phyloP scores from a whole-genome alignment of 306 rosid genomes.

The Ziziphus jujuba region DNA sequence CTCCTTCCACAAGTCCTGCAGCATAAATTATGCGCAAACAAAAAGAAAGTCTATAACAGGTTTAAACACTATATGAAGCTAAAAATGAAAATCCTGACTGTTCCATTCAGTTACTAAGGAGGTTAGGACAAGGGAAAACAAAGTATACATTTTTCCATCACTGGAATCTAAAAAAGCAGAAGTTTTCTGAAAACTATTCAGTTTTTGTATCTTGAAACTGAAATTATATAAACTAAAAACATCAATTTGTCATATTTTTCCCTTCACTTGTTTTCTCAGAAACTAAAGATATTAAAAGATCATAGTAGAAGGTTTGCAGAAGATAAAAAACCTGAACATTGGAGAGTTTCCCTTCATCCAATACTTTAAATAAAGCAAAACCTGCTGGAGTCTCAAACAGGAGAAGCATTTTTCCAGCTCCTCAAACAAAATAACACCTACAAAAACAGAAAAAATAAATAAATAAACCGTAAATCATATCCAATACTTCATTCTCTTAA shows the following conservation, averaged over 20 bases:
- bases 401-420: constrained; percentile 55
- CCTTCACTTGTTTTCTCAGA: background rate
- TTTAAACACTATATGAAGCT: background rate
- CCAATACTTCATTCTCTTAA: background rate
- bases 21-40: background rate
- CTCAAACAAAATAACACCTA: constrained; percentile 39
- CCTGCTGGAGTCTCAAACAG: constrained; percentile 81
- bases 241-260: background rate
- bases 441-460: too few species aligned
- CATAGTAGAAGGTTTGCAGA: background rate
- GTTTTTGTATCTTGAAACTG: too few species aligned
- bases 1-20: constrained; percentile 68
- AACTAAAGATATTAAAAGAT: background rate
- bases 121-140: background rate
- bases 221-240: background rate
- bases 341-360: constrained; percentile 75
- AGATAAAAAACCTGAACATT: constrained; percentile 61
- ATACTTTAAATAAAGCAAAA: constrained; percentile 73
- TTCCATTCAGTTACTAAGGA: background rate
- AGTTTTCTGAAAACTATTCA: too few species aligned
- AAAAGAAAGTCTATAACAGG: background rate
- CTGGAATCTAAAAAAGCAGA: too few species aligned
- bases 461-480: too few species aligned
- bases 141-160: too few species aligned
- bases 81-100: background rate